These are phyloP conservation scores for Scleromitrula shiraiana DNA, from an alignment of 2,329 filamentous ascomycete species.

Conservation along the genomic window DNA sequence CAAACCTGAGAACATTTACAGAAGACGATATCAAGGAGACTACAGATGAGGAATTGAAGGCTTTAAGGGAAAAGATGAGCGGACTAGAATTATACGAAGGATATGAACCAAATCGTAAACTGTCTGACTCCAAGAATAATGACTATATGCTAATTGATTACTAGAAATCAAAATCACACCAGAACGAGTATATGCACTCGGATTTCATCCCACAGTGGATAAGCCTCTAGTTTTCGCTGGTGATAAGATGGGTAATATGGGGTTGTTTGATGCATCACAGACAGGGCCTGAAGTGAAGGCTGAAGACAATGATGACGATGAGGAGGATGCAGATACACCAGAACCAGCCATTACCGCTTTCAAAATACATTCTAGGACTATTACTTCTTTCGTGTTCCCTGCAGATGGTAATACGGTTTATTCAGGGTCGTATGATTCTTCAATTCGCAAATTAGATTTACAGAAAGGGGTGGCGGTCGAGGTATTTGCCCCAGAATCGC, in stretches of 20 bases:
- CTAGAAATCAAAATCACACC: conserved; percentile 85
- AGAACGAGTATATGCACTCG: conserved; percentile 77
- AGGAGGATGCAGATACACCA: conserved; percentile 53
- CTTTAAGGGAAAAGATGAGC: conserved; percentile 68
- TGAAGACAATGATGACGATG: conserved; percentile 57
- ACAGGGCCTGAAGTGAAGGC: conserved; percentile 43
- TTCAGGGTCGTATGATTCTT: conserved; percentile 87
- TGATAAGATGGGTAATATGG: conserved; percentile 86
- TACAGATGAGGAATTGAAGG: conserved; percentile 65
- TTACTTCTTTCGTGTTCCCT: conserved; percentile 74
- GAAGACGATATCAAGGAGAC: conserved; percentile 78
- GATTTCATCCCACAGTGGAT: conserved; percentile 77
- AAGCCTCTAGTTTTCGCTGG: conserved; percentile 89
- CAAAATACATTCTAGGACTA: conserved; percentile 83
- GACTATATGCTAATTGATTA: conserved; percentile 1
- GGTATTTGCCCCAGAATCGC: conserved; percentile 66
- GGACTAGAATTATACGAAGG: conserved; percentile 71
- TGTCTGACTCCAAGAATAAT: neutral
- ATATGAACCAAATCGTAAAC: conserved; percentile 69
- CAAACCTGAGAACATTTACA: conserved; percentile 77
- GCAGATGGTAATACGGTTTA: conserved; percentile 68
- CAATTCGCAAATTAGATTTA: conserved; percentile 79
- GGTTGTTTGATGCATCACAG: conserved; percentile 84
- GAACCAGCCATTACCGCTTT: conserved; percentile 81
- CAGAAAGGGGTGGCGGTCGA: conserved; percentile 72